Base-by-base conservation (phyloP, 352 stramenopile genomes). In the Phytophthora podocarpi region DNA sequence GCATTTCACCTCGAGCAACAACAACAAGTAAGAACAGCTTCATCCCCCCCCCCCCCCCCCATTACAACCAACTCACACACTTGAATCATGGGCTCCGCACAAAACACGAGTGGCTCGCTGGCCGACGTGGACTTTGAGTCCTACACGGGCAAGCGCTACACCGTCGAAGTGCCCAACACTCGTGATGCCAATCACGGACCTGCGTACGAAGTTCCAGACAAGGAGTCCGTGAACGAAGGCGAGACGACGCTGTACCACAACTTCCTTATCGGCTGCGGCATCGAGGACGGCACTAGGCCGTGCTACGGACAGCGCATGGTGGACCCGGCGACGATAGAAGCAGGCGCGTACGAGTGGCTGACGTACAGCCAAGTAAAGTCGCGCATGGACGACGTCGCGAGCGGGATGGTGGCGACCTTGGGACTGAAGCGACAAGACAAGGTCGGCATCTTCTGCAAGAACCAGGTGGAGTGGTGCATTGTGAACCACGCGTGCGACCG, bases 401-500 rank as follows among this genome's bases (percentile, higher is more conserved):
- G n/a, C 36, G 61, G 67, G n/a, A 10, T 60, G 75, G 1, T 77
- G 75, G 3, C 23, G 87, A 35, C 64, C 61, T n/a, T n/a, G n/a
- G n/a, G 75, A 87, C 67, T 82, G 64, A 9, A 48, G 53, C n/a
- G 82, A 24, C 75, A 86, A 46, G 76, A 80, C 34, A 61, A 68
- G 15, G 70, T 92, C 6, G 78, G 78, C 4, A 74, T 92, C 42
- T 87, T 90, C 59, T 68, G 57, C 43, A 89, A 88, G 71, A 92
- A 92, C 67, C 76, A 85, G 48, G 45, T 78, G 39, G 80, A 92
- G 67, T 92, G 83, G 83, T 78, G 68, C 39, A 52, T 92, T 4
- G 67, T 69, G 7, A 54, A 68, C 11, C 80, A 88, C 40, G 80
- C 76, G 5, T 82, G 67, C 51, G 76, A 90, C 64, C 80, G 76